Base-by-base conservation (phyloP, 495 filamentous ascomycete genomes). In the Cryomyces minteri region DNA sequence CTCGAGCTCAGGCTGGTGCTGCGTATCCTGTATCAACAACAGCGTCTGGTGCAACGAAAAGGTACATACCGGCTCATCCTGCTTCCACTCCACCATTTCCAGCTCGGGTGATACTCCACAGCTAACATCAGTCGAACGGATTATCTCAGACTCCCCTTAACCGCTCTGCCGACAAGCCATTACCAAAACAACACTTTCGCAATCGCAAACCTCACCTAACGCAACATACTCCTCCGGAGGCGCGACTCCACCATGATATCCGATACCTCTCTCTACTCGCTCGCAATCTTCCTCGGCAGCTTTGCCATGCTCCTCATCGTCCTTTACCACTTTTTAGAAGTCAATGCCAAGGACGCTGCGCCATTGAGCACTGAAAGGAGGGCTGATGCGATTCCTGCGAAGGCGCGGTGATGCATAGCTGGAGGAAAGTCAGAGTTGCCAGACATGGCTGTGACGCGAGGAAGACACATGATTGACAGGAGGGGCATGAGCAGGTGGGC, bases 261-360 rank as follows among this genome's bases (percentile, higher is more conserved):
- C 36, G 65, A 68, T 55, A 48, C 46, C 45, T 47, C 54, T 34
- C 61, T 66, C 44, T 72, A 72, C 63, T 51, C 52, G 30, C 78
- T 99, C 25, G 88, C 90, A 63, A 78, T 94, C 59, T 88, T 94
- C 63, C 82, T 96, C 46, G 90, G 92, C 65, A 86, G 77, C 38
- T 71, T 79, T 32, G 76, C 90, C 54, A 90, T 95, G 87, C 74
- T 94, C 44, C 74, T 99, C 51, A 94, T 94, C 41, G 77, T 96
- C 39, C 64, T 94, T 14, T 96, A 96, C 71, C 86, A 94, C 66
- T 96, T 92, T 70, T 79, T 99, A 54, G 88, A 95, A 57, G 76
- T 95, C 69, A 98, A 98, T 61, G 76, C 87, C 32, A 65, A 69
- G 48, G 75, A 84, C 40, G 70, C 72, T 29, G 54, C 54, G 29